These are phyloP conservation scores for Salvia rosmarinus DNA, from an alignment of 257 asterid species.

Conservation along the genomic window DNA sequence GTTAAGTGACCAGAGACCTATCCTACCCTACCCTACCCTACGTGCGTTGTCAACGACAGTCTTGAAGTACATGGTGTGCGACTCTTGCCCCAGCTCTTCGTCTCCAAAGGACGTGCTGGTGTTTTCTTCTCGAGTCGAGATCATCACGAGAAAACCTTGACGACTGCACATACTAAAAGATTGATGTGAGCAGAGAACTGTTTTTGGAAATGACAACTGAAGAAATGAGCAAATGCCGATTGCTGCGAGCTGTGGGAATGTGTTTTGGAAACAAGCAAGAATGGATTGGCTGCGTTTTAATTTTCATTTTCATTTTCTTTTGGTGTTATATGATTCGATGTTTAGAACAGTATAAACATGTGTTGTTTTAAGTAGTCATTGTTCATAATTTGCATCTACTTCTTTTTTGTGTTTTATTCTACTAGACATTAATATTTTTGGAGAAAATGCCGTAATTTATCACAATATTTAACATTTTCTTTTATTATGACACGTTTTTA, in stretches of 20 bases:
- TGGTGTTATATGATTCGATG: neutral
- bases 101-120: neutral
- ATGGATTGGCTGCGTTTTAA: neutral
- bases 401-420: neutral
- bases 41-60: slow-evolving; percentile 1
- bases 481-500: no score
- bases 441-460: no score
- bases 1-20: slow-evolving; percentile 13
- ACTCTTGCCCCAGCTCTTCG: neutral
- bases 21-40: neutral
- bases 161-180: neutral
- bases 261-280: neutral
- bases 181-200: neutral
- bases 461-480: no score
- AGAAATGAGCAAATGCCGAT: slow-evolving; percentile 10
- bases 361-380: neutral
- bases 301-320: neutral
- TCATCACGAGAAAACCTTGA: neutral
- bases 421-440: no score
- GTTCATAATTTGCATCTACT: neutral
- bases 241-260: neutral
- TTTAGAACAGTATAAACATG: neutral
- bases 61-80: neutral
- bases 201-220: slow-evolving; percentile 6
- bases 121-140: neutral